phyloP scores from a whole-genome alignment of 1,284 basidiomycete genomes.

The Waitea zeae region DNA sequence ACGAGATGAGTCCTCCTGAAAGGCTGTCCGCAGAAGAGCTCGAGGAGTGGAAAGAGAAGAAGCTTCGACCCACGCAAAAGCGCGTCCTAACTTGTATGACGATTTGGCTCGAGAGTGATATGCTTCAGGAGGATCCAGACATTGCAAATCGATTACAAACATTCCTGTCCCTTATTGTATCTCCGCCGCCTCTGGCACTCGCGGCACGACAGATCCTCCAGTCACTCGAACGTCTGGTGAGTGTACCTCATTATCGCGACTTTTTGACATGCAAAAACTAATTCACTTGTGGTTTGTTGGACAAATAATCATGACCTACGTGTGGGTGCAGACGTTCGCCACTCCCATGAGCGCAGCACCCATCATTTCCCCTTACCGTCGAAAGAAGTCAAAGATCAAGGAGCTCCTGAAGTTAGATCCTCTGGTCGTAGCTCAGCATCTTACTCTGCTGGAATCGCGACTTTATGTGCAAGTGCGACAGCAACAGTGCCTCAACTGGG shows the following conservation, averaged over 20 bases:
- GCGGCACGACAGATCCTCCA: constrained; percentile 31
- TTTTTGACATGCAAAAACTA: not conserved
- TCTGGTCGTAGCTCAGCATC: constrained; percentile 40
- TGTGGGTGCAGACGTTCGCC: constrained; percentile 6
- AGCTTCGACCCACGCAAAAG: constrained; percentile 34
- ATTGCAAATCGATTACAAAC: constrained; percentile 35
- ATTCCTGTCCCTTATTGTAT: constrained; percentile 28
- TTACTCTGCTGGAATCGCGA: constrained; percentile 38
- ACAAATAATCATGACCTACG: no score
- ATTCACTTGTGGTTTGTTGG: not conserved
- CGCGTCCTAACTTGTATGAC: constrained; percentile 38
- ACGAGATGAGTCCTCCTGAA: constrained; percentile 35
- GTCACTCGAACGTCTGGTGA: constrained; percentile 36
- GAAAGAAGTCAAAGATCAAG: constrained; percentile 22
- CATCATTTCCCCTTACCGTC: constrained; percentile 15
- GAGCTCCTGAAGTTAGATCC: constrained; percentile 38
- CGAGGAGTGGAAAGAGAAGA: constrained; percentile 47
- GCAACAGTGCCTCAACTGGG: constrained; percentile 43
- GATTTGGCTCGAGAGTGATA: constrained; percentile 42
- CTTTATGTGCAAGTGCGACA: constrained; percentile 40
- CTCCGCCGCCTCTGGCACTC: constrained; percentile 22
- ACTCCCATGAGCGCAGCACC: constrained; percentile 5
- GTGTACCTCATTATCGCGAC: constrained; percentile 10
- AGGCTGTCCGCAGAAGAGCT: constrained; percentile 32
- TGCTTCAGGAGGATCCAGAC: constrained; percentile 46